These are phyloP conservation scores for Alternaria gaisen DNA, from an alignment of 2,329 filamentous ascomycete species.

Conservation along the genomic window DNA sequence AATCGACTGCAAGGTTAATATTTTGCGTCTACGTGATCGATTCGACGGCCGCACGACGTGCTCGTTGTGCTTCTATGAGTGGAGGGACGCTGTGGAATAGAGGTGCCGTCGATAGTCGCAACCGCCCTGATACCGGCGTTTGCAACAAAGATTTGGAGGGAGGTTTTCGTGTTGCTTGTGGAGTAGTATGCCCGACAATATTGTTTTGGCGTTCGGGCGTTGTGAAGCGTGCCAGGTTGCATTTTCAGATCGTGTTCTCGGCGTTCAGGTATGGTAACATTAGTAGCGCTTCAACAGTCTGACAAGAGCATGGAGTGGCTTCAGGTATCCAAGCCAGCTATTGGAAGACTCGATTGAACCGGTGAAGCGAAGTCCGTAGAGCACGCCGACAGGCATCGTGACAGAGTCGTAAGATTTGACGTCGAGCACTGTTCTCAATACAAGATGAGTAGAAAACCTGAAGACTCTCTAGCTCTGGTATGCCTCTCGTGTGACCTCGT, in stretches of 20 bases:
- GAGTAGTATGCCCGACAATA: neutral
- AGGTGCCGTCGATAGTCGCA: neutral
- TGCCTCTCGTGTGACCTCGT: neutral
- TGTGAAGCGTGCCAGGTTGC: neutral
- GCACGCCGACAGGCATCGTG: neutral
- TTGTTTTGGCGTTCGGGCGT: neutral
- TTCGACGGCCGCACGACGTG: neutral
- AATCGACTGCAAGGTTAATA: neutral
- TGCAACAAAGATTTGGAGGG: neutral
- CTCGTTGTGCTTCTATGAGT: neutral
- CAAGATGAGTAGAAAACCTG: fast-evolving
- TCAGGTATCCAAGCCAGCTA: neutral
- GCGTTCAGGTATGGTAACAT: neutral
- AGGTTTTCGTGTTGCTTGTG: neutral
- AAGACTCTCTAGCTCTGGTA: neutral
- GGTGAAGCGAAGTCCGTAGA: conserved; percentile 7
- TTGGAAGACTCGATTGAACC: neutral
- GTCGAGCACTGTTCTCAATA: neutral
- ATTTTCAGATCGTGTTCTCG: neutral
- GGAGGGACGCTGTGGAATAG: neutral
- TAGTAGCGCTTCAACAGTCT: neutral
- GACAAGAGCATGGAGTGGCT: neutral
- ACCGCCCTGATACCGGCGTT: neutral
- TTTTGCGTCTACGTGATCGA: neutral
- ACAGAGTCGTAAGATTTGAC: neutral